Evolutionary conservation across 805 yeast species (phyloP), one percentile per base, ranked within the genome.

Genomic region (Candida awuae): DNA sequence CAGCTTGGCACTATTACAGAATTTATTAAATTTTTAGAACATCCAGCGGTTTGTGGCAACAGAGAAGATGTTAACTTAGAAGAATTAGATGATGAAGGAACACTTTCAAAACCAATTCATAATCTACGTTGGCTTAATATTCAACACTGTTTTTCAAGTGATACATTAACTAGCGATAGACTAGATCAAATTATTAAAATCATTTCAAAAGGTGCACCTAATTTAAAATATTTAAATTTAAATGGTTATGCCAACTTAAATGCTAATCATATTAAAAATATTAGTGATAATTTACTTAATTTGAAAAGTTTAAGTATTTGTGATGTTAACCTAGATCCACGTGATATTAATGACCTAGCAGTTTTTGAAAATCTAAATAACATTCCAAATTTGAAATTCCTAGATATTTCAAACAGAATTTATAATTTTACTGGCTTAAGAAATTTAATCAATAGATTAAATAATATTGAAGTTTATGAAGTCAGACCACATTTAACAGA

Each of bases 1-100:
- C 74, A 78, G 49, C 65, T 86, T 35, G 62, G 62, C 15, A 75
- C 86, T 17, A 80, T 90, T 4, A 71, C 80, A 47, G 88, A 81
- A 28, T 83, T 46, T 75, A 74, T 47, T 81, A 85, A 48, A 66
- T 85, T 44, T 69, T 78, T 3, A 70, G 73, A 45, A 23, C 94
- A 86, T 61, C 87, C 92, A 0, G 70, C 90, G 1, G 68, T 71
- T 4, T 41, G 43, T 37, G 36, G 39, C 6, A 48, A 54, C 17
- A 34, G 38, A 8, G 68, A 66, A 12, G 31, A 23, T 17, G 28
- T 29, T 19, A 17, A 29, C n/a, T 27, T n/a, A 4, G 29, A 33
- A n/a, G 30, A 14, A 7, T 14, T 16, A 13, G 19, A 21, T 8
- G 66, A 65, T 8, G 18, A 20, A 12, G 19, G 18, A n/a, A n/a